Evolutionary conservation across 2,329 filamentous ascomycete species (phyloP).

Genomic region (Penicillium rolfsii): DNA sequence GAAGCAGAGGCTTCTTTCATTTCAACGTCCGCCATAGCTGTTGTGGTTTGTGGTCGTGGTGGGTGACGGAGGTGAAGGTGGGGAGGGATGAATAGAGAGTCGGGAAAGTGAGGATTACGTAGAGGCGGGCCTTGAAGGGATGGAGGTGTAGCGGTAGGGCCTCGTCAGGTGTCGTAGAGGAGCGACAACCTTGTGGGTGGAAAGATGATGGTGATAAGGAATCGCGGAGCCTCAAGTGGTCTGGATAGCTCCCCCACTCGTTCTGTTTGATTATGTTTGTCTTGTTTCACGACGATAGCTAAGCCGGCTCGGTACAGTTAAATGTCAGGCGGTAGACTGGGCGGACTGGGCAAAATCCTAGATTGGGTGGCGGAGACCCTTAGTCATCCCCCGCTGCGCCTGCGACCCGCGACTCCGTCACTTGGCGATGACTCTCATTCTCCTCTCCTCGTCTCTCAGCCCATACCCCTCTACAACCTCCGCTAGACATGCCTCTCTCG

Average conservation of each 20-base stretch:
- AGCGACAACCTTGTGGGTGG: conserved; percentile 1
- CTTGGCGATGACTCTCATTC: conserved; percentile 13
- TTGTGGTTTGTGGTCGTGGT: conserved; percentile 15
- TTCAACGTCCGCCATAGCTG: conserved; percentile 86
- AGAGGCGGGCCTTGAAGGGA: background rate
- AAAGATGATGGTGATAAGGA: background rate
- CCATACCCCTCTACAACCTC: background rate
- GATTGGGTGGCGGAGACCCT: conserved; percentile 28
- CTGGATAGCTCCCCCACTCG: conserved; percentile 7
- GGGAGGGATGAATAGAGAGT: conserved; percentile 9
- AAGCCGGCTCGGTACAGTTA: background rate
- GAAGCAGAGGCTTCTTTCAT: conserved; percentile 80
- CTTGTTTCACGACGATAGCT: background rate
- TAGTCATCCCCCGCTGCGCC: conserved; percentile 28
- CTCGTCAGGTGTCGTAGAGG: background rate
- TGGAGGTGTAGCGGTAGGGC: background rate
- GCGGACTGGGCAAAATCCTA: conserved; percentile 3
- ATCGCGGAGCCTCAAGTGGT: conserved; percentile 3
- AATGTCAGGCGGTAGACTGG: background rate
- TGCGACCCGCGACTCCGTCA: conserved; percentile 17
- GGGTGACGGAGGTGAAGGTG: conserved; percentile 12
- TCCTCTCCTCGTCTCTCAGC: background rate
- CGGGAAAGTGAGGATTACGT: background rate
- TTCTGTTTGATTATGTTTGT: conserved; percentile 12
- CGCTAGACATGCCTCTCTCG: conserved; percentile 18